These are phyloP conservation scores for Coniochaeta hoffmannii DNA, from an alignment of 2,329 filamentous ascomycete genomes.

Conservation along the genomic window DNA sequence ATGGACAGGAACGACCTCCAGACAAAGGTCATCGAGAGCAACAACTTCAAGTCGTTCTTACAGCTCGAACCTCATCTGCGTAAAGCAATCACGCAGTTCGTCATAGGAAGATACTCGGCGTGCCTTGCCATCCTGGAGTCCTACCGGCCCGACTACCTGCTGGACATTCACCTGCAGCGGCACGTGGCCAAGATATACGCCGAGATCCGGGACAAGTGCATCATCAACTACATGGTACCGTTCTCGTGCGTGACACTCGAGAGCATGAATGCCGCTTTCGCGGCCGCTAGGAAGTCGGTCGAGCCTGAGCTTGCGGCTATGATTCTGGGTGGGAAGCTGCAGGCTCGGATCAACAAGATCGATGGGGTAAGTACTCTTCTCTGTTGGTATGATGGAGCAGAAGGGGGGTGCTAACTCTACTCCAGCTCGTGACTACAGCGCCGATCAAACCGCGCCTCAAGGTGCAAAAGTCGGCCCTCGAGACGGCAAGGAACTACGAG, in stretches of 20 bases:
- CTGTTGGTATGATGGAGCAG: neutral
- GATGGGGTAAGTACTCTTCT: slow-evolving; percentile 48
- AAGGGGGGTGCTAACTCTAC: neutral
- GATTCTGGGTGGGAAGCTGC: slow-evolving; percentile 64
- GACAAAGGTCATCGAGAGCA: slow-evolving; percentile 68
- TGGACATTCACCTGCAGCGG: slow-evolving; percentile 77
- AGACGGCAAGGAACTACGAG: slow-evolving; percentile 64
- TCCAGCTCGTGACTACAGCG: slow-evolving; percentile 64
- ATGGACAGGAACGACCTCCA: slow-evolving; percentile 78
- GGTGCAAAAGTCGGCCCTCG: slow-evolving; percentile 64
- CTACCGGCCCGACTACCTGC: slow-evolving; percentile 78
- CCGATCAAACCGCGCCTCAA: slow-evolving; percentile 57
- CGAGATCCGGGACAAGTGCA: slow-evolving; percentile 79
- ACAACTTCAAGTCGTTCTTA: slow-evolving; percentile 74
- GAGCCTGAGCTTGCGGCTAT: slow-evolving; percentile 70
- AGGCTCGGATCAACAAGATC: slow-evolving; percentile 79
- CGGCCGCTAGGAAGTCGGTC: slow-evolving; percentile 51
- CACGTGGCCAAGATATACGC: slow-evolving; percentile 66
- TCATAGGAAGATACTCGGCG: slow-evolving; percentile 78
- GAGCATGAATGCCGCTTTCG: slow-evolving; percentile 73
- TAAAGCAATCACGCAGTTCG: slow-evolving; percentile 82
- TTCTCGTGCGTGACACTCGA: slow-evolving; percentile 81
- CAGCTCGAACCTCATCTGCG: slow-evolving; percentile 92
- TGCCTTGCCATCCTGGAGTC: slow-evolving; percentile 78
- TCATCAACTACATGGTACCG: slow-evolving; percentile 84